Percentiles rank a stretch among this genome's conserved stretches.
Conservation (phyloP, 2,329 filamentous ascomycete species). For the Colletotrichum shisoi region DNA sequence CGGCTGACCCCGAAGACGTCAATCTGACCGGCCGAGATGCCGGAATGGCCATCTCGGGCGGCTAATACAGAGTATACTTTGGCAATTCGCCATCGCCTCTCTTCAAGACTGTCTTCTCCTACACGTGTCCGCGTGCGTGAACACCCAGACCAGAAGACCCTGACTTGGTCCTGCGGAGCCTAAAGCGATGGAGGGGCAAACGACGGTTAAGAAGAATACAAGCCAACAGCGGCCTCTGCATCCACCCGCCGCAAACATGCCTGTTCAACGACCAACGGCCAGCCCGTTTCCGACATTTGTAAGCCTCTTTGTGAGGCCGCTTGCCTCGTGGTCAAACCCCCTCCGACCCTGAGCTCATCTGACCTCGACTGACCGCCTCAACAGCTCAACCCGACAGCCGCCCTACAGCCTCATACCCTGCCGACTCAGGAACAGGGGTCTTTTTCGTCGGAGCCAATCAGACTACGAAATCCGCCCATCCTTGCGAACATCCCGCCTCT, state of each 20-base stretch:
- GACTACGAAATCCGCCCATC: slow-evolving; percentile 11
- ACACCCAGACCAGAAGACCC: slow-evolving; percentile 7
- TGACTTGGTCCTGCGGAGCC: slow-evolving; percentile 13
- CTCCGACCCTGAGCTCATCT: slow-evolving; percentile 35
- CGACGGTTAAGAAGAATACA: slow-evolving; percentile 12
- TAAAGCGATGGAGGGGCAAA: slow-evolving; percentile 11
- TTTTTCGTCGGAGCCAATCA: slow-evolving; percentile 22
- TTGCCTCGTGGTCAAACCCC: slow-evolving; percentile 15
- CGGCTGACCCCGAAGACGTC: slow-evolving; percentile 18
- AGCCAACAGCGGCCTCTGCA: slow-evolving; percentile 32
- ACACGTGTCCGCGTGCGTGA: background rate
- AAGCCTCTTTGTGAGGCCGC: slow-evolving; percentile 18
- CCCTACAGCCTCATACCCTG: slow-evolving; percentile 22
- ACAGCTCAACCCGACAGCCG: slow-evolving; percentile 31
- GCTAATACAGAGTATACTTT: slow-evolving; percentile 4
- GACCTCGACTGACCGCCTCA: slow-evolving; percentile 38
- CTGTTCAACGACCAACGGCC: slow-evolving; percentile 6
- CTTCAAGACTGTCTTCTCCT: background rate
- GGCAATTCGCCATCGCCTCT: background rate
- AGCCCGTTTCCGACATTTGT: background rate
- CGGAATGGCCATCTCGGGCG: slow-evolving; percentile 4
- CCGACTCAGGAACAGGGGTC: slow-evolving; percentile 34
- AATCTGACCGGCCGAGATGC: slow-evolving; percentile 14
- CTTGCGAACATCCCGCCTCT: slow-evolving; percentile 33
- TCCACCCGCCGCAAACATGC: slow-evolving; percentile 20